Evolutionary conservation across 2,329 filamentous ascomycete species (phyloP).

Genomic region (Rhinocladiella similis): DNA sequence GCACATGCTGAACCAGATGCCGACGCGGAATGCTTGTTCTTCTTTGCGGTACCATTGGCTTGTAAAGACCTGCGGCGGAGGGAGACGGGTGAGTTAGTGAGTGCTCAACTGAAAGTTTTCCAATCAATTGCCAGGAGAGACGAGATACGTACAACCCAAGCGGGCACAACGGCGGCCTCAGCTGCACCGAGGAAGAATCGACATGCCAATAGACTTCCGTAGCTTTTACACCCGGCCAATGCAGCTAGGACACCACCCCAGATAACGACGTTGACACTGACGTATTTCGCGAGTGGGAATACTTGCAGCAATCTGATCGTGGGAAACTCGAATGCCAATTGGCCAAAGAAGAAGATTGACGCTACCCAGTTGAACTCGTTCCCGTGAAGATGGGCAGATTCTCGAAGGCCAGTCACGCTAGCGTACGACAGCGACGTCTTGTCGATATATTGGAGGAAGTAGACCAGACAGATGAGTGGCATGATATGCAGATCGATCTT

Average conservation of each 20-base stretch:
- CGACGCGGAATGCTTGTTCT: constrained; percentile 37
- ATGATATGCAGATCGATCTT: constrained; percentile 69
- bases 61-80: no score
- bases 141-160: constrained; percentile 42
- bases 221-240: constrained; percentile 42
- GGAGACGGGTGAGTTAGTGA: no score
- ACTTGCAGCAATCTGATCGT: constrained; percentile 40
- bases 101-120: no score
- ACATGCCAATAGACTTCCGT: constrained; percentile 50
- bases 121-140: no score
- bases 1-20: constrained; percentile 41
- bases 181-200: constrained; percentile 54
- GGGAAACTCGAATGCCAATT: constrained; percentile 42
- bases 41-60: constrained; percentile 42
- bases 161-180: constrained; percentile 57
- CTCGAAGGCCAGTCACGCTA: constrained; percentile 32
- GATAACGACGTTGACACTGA: constrained; percentile 38
- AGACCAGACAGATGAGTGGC: constrained; percentile 35
- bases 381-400: constrained; percentile 7
- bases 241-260: constrained; percentile 34
- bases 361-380: constrained; percentile 44
- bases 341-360: constrained; percentile 40
- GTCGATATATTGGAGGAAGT: constrained; percentile 35
- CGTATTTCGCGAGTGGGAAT: constrained; percentile 40
- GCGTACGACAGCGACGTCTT: constrained; percentile 35